Conservation (phyloP, 2,329 filamentous ascomycete genomes). For the Trichoderma hamatum region DNA sequence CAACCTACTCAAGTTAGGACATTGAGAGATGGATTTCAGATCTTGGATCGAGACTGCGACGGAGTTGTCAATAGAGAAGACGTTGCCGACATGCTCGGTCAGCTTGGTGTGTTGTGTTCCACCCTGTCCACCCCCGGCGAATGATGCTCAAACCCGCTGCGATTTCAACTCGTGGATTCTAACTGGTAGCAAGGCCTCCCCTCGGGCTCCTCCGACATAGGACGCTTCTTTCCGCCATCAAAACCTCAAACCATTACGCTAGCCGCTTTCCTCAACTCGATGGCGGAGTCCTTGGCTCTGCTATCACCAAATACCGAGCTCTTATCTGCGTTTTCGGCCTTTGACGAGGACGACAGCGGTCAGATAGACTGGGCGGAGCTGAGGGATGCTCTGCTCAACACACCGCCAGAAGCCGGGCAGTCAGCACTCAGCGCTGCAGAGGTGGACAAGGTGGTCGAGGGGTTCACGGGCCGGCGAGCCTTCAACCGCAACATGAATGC, state of each 20-base stretch:
- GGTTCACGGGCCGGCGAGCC: conserved; percentile 80
- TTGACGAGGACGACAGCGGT: conserved; percentile 93
- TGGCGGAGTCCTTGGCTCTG: conserved; percentile 73
- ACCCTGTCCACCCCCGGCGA: neutral
- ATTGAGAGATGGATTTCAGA: conserved; percentile 90
- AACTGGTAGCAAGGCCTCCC: conserved; percentile 64
- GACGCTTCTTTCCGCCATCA: conserved; percentile 78
- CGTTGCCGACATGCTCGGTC: conserved; percentile 82
- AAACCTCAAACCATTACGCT: conserved; percentile 75
- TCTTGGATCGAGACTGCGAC: conserved; percentile 86
- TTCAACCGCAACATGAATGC: conserved; percentile 68
- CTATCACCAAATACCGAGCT: conserved; percentile 81
- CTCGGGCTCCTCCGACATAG: conserved; percentile 69
- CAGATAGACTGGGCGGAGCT: conserved; percentile 85
- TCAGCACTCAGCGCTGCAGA: conserved; percentile 68
- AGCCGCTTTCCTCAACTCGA: conserved; percentile 79
- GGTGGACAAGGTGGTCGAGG: conserved; percentile 83
- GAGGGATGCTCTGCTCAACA: conserved; percentile 79
- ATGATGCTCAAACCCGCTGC: neutral
- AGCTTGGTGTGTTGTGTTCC: conserved; percentile 62
- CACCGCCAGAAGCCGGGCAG: conserved; percentile 74
- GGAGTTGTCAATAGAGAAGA: conserved; percentile 81
- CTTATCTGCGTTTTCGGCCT: conserved; percentile 87
- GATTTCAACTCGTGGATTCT: conserved; percentile 20
- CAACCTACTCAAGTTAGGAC: conserved; percentile 82